Conservation (phyloP, 306 rosid species). For the Betula pendula region DNA sequence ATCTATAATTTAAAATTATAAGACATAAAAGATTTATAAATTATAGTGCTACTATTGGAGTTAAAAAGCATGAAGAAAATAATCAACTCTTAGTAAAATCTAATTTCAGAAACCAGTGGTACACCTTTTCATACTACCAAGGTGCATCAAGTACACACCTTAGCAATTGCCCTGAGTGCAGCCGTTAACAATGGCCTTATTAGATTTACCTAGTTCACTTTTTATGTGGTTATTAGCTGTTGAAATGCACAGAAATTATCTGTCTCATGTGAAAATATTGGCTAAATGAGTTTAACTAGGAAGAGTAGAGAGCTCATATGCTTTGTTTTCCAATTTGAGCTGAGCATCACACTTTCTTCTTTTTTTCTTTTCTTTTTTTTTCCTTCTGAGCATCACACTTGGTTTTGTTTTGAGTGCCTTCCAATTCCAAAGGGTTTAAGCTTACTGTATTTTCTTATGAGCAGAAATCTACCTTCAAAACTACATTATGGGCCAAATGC, state of each 20-base stretch:
- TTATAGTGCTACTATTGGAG: too few relatives aligned
- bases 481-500: constrained; percentile 50
- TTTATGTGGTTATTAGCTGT: neutral
- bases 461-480: constrained; percentile 53
- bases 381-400: too few relatives aligned
- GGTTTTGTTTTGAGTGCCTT: neutral
- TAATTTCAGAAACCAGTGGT: neutral
- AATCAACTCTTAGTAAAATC: too few relatives aligned
- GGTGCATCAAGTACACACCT: neutral
- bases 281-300: neutral
- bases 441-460: constrained; percentile 8
- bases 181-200: neutral
- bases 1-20: too few relatives aligned
- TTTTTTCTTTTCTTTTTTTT: too few relatives aligned
- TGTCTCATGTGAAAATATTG: neutral
- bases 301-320: neutral
- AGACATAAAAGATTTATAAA: too few relatives aligned
- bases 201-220: neutral
- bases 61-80: too few relatives aligned
- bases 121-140: neutral
- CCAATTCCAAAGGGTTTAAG: neutral
- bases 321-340: neutral
- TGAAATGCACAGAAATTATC: neutral
- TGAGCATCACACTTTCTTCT: too few relatives aligned
- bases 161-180: neutral